Base-by-base conservation (phyloP, 345 rosid genomes). In the Linum lewisii region DNA sequence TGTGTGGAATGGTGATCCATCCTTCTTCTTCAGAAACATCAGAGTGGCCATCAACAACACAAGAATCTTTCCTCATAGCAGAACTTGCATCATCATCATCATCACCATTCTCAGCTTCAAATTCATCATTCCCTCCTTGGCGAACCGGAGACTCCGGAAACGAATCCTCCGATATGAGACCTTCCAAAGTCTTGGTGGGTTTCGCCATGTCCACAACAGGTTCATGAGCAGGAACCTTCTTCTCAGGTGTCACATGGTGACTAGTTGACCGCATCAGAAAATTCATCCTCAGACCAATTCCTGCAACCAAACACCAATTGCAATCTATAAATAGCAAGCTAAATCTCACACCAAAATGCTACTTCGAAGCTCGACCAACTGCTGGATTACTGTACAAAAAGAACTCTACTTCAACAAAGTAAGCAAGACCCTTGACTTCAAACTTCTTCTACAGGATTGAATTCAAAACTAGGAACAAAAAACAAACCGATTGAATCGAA, bases 1-100 rank as follows among this genome's bases (percentile, higher is more conserved):
- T 82, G 51, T 72, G 78, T n/a, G 99, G 99, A 60, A 94, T 84
- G 19, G 79, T 75, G 69, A 94, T 84, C 90, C 92, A 87, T 69
- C 97, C 99, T 80, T 94, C 87, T 73, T 90, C 90, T 25, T 84
- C 93, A 10, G 87, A 76, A 23, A 94, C 97, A 81, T 85, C 90
- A 1, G 63, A 74, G 77, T 87, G 85, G 14, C 75, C 80, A 50
- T 80, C 92, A 60, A 66, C 38, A 49, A 52, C 63, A 62, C 59
- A 50, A 57, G 72, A 66, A 57, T 71, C 78, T 24, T 42, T 60
- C 59, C 61, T 81, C 32, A 55, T 53, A 62, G 55, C 69, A 24
- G 64, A 54, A 24, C 72, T n/a, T n/a, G n/a, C n/a, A n/a, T n/a
- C 4, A 29, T 4, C 81, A 7, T 58, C 79, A 68, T 20, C 60